Base-by-base conservation (phyloP, 2,329 filamentous ascomycete genomes). In the Claviceps maximensis region DNA sequence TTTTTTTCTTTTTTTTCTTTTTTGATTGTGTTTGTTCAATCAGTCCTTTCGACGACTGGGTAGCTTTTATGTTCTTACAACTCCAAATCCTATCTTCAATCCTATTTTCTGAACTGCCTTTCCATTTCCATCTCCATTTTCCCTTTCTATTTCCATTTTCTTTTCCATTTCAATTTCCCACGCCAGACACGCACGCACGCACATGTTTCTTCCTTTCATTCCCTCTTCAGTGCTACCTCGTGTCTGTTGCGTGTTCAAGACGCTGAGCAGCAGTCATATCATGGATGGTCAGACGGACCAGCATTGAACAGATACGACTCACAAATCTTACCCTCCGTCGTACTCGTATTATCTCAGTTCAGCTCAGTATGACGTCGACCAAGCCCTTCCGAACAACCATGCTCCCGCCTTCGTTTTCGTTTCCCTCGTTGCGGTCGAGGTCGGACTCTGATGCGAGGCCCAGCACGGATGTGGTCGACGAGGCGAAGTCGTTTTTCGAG, bases 311-410 rank as follows among this genome's bases (percentile, higher is more conserved):
- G 36, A n/a, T 5, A 38, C 36, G 15, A 38, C 36, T 38, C 36
- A 38, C 36, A 38, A n/a, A 6, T 5, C 36, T 17, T 38, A 7
- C 36, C 36, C 15, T 3, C 12, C 12, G 29, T 29, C 13, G 13
- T 12, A 36, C 15, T 38, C 21, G 42, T 17, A 23, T 13, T n/a
- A 31, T 21, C 25, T 29, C 12, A 25, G 23, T 25, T 66, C 67
- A 68, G 60, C 59, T 66, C 67, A 68, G 60, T 59, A 74, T 73
- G 71, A 67, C 70, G 64, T 71, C 71, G 61, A 69, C 68, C 70
- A 74, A 73, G 70, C 73, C 68, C 57, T 64, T 67, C 60, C 64
- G 68, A 62, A 65, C 66, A 51, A 63, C 65, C 54, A 59, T 66
- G 52, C 62, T 71, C 57, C 62, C 66, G 58, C 63, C 66, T 59